Conservation (phyloP, 352 stramenopile species). For the Phytophthora capsici region DNA sequence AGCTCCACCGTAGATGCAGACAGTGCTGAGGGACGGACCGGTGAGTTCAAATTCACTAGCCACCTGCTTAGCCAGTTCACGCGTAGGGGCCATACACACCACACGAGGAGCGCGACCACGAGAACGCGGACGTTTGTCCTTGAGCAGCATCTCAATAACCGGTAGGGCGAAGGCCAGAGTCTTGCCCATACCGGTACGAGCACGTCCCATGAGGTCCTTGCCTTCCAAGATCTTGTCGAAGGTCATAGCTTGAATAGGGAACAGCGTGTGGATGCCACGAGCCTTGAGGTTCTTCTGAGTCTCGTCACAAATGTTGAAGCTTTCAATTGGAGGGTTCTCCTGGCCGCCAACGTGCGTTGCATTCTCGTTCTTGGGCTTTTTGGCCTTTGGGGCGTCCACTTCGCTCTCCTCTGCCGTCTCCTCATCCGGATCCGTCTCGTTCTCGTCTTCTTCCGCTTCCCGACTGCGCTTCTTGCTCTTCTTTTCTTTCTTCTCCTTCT, state of each 20-base stretch:
- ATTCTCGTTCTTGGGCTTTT: slow-evolving; percentile 50
- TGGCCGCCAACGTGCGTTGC: slow-evolving; percentile 47
- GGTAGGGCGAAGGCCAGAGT: slow-evolving; percentile 98
- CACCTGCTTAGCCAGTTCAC: slow-evolving; percentile 98
- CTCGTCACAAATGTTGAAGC: slow-evolving; percentile 69
- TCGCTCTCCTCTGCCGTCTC: slow-evolving; percentile 64
- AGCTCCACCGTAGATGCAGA: slow-evolving; percentile 93
- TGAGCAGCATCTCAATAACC: slow-evolving; percentile 92
- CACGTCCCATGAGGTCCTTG: slow-evolving; percentile 97
- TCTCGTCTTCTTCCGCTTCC: slow-evolving; percentile 38
- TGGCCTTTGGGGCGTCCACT: slow-evolving; percentile 38
- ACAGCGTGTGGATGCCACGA: slow-evolving; percentile 88
- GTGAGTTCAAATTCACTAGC: slow-evolving; percentile 89
- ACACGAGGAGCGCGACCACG: slow-evolving; percentile 88
- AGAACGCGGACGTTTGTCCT: slow-evolving; percentile 77
- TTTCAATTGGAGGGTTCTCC: slow-evolving; percentile 75
- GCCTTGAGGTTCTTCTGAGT: slow-evolving; percentile 72
- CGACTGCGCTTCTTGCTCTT: slow-evolving; percentile 78
- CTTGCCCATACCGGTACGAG: slow-evolving; percentile 98
- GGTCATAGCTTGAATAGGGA: slow-evolving; percentile 94
- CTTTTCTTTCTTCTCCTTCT: slow-evolving; percentile 77
- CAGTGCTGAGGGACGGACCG: slow-evolving; percentile 79
- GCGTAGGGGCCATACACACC: slow-evolving; percentile 97
- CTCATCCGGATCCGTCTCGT: slow-evolving; percentile 44
- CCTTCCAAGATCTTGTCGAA: slow-evolving; percentile 96